phyloP scores from a whole-genome alignment of 176 grass and related monocot genomes.

The maize (Zea mays) region DNA sequence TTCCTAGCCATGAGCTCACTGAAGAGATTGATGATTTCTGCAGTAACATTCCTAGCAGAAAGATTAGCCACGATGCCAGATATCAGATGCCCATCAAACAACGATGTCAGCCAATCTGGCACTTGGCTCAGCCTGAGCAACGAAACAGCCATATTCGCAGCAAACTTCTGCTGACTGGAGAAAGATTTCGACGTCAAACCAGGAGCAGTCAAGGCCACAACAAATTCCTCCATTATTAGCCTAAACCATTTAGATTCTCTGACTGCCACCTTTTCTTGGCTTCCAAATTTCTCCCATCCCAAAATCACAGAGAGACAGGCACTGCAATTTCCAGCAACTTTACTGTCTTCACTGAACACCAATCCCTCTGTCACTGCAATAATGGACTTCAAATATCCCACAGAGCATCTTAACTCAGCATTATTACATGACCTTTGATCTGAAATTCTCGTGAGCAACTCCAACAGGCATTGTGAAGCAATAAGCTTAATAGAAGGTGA shows the following conservation, averaged over 20 bases:
- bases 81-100: conserved; percentile 54
- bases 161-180: conserved; percentile 69
- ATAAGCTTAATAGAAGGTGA: conserved; percentile 68
- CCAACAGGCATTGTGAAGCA: conserved; percentile 85
- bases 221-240: conserved; percentile 83
- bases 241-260: conserved; percentile 83
- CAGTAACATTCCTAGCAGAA: conserved; percentile 78
- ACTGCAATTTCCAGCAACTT: conserved; percentile 68
- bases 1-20: conserved; percentile 60
- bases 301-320: conserved; percentile 68
- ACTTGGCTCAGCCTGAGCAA: conserved; percentile 68
- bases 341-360: conserved; percentile 66
- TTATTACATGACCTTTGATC: conserved; percentile 47
- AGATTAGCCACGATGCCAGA: conserved; percentile 69
- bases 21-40: conserved; percentile 85
- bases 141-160: conserved; percentile 58
- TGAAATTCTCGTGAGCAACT: conserved; percentile 75
- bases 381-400: conserved; percentile 75
- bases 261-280: conserved; percentile 50
- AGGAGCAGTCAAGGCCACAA: conserved; percentile 75
- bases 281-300: conserved; percentile 67
- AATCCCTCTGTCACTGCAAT: conserved; percentile 77
- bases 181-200: conserved; percentile 78
- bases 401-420: conserved; percentile 64
- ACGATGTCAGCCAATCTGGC: conserved; percentile 70